phyloP scores from a whole-genome alignment of 73 alveolate species.

The Effrenium voratum region DNA sequence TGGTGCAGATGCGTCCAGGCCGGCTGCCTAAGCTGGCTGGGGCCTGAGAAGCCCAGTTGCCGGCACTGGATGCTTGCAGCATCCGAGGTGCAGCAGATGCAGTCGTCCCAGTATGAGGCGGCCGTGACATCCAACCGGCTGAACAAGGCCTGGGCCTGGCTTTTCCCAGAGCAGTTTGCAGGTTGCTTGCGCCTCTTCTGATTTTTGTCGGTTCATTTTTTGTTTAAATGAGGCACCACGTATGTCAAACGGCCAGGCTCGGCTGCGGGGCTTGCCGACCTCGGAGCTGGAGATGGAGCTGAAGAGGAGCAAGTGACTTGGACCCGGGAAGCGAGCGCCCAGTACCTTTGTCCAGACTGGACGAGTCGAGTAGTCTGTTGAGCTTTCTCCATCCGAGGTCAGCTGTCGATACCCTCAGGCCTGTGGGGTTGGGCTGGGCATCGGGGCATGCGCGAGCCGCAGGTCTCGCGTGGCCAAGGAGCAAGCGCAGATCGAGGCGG shows the following conservation, averaged over 20 bases:
- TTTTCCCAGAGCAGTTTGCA: not conserved
- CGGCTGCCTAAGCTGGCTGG: conserved; percentile 34
- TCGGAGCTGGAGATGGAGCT: conserved; percentile 28
- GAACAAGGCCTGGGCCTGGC: conserved; percentile 29
- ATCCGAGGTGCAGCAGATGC: conserved; percentile 60
- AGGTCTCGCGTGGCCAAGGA: conserved; percentile 83
- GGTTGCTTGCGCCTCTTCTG: not conserved
- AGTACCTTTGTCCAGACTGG: not conserved
- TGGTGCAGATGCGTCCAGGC: not conserved
- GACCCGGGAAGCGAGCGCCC: not conserved
- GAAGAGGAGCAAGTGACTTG: conserved; percentile 31
- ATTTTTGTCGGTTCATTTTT: not conserved
- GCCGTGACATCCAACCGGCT: conserved; percentile 62
- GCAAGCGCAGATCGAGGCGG: conserved; percentile 67
- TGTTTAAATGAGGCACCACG: too few relatives aligned
- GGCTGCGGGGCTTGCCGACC: not conserved
- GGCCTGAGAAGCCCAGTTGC: too few relatives aligned
- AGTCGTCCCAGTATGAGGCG: conserved; percentile 41
- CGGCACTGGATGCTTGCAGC: not conserved
- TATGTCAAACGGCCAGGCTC: not conserved
- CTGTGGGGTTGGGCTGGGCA: not conserved
- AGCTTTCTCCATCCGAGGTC: not conserved
- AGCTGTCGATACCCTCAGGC: not conserved
- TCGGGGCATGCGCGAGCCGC: not conserved
- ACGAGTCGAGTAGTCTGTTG: not conserved